Percentiles rank a stretch among this genome's conserved stretches.
Conservation (phyloP, 2,329 filamentous ascomycete species). For the Clarireedia homoeocarpa region DNA sequence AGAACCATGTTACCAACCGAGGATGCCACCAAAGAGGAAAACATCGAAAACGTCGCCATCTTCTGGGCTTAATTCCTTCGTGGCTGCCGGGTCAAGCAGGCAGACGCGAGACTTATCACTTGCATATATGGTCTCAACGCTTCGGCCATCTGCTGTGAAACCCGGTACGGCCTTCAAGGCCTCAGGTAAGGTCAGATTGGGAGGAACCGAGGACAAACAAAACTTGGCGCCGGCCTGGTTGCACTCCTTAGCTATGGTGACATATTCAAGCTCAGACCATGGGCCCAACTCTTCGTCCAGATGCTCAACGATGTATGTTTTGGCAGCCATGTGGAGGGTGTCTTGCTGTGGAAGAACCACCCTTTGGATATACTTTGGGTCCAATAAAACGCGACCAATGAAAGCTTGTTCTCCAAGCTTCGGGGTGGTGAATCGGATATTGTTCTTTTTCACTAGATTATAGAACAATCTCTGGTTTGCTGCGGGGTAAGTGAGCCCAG, state of each 20-base stretch:
- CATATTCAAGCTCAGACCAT: slow-evolving; percentile 93
- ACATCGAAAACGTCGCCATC: slow-evolving; percentile 80
- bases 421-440: slow-evolving; percentile 18
- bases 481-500: slow-evolving; percentile 18
- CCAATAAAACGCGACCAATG: slow-evolving; percentile 2
- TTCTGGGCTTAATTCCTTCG: slow-evolving; percentile 71
- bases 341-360: background rate
- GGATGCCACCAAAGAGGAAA: slow-evolving; percentile 92
- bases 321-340: slow-evolving; percentile 37
- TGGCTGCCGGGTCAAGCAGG: slow-evolving; percentile 78
- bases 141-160: slow-evolving; percentile 64
- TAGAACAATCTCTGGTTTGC: slow-evolving; percentile 9
- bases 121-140: slow-evolving; percentile 76
- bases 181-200: slow-evolving; percentile 56
- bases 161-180: slow-evolving; percentile 47
- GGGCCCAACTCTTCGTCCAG: slow-evolving; percentile 88
- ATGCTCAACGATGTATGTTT: slow-evolving; percentile 92
- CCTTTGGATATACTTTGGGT: background rate
- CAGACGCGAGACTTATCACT: slow-evolving; percentile 71
- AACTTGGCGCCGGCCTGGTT: slow-evolving; percentile 59
- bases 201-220: slow-evolving; percentile 73
- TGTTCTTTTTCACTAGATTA: background rate
- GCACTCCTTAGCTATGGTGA: slow-evolving; percentile 77
- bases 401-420: background rate
- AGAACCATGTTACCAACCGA: slow-evolving; percentile 50